phyloP scores from a whole-genome alignment of 441 rosid species.

The Capsella rubella region DNA sequence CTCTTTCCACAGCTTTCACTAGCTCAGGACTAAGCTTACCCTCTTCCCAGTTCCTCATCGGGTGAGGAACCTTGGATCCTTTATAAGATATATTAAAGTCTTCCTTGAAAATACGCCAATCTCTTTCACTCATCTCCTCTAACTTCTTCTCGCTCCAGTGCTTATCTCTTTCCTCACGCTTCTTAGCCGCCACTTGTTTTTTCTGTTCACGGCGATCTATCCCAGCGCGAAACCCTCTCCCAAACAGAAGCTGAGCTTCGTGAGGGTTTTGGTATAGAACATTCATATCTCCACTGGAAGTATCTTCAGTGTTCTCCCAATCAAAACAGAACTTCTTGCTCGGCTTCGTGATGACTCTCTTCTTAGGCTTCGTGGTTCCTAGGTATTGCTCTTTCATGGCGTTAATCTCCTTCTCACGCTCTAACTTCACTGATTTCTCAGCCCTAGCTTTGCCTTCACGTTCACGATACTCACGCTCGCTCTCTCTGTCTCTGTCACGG shows the following conservation, averaged over 20 bases:
- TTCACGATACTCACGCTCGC: slow-evolving; percentile 52
- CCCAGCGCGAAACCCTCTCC: slow-evolving; percentile 87
- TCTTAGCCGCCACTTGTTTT: slow-evolving; percentile 74
- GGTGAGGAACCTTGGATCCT: slow-evolving; percentile 86
- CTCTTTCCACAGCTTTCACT: slow-evolving; percentile 82
- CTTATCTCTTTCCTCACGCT: slow-evolving; percentile 73
- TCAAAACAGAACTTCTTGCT: slow-evolving; percentile 92
- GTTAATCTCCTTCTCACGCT: slow-evolving; percentile 75
- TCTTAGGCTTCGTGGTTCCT: slow-evolving; percentile 84
- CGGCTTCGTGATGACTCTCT: slow-evolving; percentile 76
- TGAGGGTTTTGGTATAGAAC: slow-evolving; percentile 82
- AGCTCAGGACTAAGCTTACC: slow-evolving; percentile 68
- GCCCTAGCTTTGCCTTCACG: slow-evolving; percentile 45
- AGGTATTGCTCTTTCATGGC: slow-evolving; percentile 84
- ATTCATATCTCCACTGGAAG: slow-evolving; percentile 78
- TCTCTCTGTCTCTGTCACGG: background rate
- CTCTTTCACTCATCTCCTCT: slow-evolving; percentile 90
- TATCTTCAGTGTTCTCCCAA: slow-evolving; percentile 93
- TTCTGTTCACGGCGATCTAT: slow-evolving; percentile 91
- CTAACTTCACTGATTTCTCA: slow-evolving; percentile 75
- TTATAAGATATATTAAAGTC: slow-evolving; percentile 86
- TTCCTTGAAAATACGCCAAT: slow-evolving; percentile 95
- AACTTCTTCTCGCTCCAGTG: slow-evolving; percentile 90
- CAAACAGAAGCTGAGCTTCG: slow-evolving; percentile 84
- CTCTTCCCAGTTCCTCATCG: slow-evolving; percentile 89